Evolutionary conservation across 345 rosid genomes (phyloP), one percentile per base, ranked within the genome.

Genomic region (Luvunga scandens): DNA sequence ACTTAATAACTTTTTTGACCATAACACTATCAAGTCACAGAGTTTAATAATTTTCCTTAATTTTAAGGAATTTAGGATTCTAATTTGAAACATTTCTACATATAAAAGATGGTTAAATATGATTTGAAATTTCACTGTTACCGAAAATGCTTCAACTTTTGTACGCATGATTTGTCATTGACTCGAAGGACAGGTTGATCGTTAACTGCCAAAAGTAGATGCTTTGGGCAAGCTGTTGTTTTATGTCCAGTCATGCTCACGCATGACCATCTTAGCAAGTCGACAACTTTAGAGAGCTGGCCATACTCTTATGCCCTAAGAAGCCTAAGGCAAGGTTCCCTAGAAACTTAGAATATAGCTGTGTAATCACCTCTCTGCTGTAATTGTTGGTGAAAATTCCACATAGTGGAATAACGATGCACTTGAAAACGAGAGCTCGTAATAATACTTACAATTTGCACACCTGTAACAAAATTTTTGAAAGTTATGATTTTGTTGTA

Each of bases 1-100:
- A 0, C 0, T 12, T 45, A 45, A 13, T 45, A 45, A 0, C 1
- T 45, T 45, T 45, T 1, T 9, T 0, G 4, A 45, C 16, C 10
- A 45, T 45, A 12, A 42, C 5, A 45, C 50, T 45, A 45, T 45
- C 1, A 13, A 12, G 13, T 1, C 0, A 45, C 12, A 12, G 12
- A 45, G 1, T 45, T 45, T 12, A 3, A 12, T 45, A 45, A 45
- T 45, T 45, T 45, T 45, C 9, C 4, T 10, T 0, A 10, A 42
- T 4, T 45, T 45, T 45, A 45, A 45, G 0, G 13, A 14, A 45
- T 45, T 0, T 2, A 13, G 4, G 2, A 45, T 45, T 0, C 0
- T 45, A 13, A 0, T 12, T 45, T 45, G 1, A 45, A 45, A 45
- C 18, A 45, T 45, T 45, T 42, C 3, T 9, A 39, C 9, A 0